A percentile compares a stretch with the other conserved stretches of the same genome.
phyloP scores from a whole-genome alignment of 2,329 filamentous ascomycete species.

The Phyllosticta ampelicida region DNA sequence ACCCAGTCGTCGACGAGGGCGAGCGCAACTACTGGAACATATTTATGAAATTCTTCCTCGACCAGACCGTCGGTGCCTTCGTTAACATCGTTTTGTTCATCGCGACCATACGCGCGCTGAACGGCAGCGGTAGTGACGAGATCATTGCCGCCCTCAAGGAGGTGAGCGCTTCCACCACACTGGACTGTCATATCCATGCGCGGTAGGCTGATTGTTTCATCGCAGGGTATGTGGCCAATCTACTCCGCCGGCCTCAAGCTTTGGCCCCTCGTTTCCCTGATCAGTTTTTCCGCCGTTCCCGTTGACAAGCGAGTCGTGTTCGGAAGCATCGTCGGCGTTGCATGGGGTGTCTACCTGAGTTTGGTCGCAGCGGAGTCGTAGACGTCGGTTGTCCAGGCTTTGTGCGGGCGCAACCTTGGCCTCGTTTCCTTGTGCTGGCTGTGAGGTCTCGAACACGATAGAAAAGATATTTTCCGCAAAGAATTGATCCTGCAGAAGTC shows the following conservation, averaged over 20 bases:
- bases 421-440: neutral
- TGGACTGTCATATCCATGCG: neutral
- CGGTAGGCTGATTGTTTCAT: neutral
- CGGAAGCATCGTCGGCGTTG: slow-evolving; percentile 59
- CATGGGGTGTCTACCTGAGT: slow-evolving; percentile 60
- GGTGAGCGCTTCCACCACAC: slow-evolving; percentile 10
- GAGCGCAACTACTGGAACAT: slow-evolving; percentile 45
- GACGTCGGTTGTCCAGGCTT: neutral
- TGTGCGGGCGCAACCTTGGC: neutral
- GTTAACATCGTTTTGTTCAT: slow-evolving; percentile 57
- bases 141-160: slow-evolving; percentile 12
- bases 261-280: slow-evolving; percentile 58
- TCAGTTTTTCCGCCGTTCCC: slow-evolving; percentile 64
- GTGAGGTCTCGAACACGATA: neutral
- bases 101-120: slow-evolving; percentile 44
- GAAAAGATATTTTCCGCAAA: neutral
- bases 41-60: slow-evolving; percentile 53
- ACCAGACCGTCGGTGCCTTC: slow-evolving; percentile 56
- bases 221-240: slow-evolving; percentile 47
- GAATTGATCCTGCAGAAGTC: neutral
- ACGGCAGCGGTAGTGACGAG: slow-evolving; percentile 14
- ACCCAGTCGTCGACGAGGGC: slow-evolving; percentile 36
- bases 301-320: slow-evolving; percentile 60
- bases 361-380: slow-evolving; percentile 2
- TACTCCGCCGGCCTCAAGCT: slow-evolving; percentile 56